Evolutionary conservation across 2,329 filamentous ascomycete species (phyloP), one percentile per base, ranked within the genome.

Genomic region (Davidsoniella eucalypti): DNA sequence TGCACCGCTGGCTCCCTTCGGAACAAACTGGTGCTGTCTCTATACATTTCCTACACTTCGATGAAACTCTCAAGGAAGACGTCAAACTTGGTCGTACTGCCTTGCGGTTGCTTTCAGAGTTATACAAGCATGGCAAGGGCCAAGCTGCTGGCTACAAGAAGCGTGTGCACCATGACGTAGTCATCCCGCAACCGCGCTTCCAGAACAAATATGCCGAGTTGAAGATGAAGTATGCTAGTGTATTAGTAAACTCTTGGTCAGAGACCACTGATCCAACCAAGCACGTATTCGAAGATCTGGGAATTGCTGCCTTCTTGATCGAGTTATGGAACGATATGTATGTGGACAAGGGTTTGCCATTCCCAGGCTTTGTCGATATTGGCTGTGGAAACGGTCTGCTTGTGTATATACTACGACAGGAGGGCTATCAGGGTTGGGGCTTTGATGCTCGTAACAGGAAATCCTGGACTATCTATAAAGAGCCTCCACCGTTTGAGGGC

Each of bases 331-430:
- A 69, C 10, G 78, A 82, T 52, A 90, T 94, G 80, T 96, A 96
- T 61, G 60, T 58, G 37, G 61, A 60, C 40, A 47, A 43, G 38
- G 23, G 12, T 5, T 17, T 50, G 6, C 52, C 44, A 0, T 95
- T 94, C 58, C 85, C 87, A 0, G 88, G 90, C 0, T 98, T 96
- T 59, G 84, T 95, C 17, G 92, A 98, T 60, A 87, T 98, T 43
- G 92, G 90, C 4, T 96, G 92, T 61, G 92, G 92, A 2, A 98
- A 96, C 60, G 92, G 92, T 1, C 69, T 98, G 3, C 73, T 98
- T 1, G 85, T 94, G 6, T 77, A 93, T 60, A 76, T 98, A 37
- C 73, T 98, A 4, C 72, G 79, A 12, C 67, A 73, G 53, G 88
- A 96, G 65, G 87, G 87, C 9, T 96, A 87, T 63, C 57, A 61